These are phyloP conservation scores for Macrolepiota albuminosa DNA, from an alignment of 768 basidiomycete genomes.

Conservation along the genomic window DNA sequence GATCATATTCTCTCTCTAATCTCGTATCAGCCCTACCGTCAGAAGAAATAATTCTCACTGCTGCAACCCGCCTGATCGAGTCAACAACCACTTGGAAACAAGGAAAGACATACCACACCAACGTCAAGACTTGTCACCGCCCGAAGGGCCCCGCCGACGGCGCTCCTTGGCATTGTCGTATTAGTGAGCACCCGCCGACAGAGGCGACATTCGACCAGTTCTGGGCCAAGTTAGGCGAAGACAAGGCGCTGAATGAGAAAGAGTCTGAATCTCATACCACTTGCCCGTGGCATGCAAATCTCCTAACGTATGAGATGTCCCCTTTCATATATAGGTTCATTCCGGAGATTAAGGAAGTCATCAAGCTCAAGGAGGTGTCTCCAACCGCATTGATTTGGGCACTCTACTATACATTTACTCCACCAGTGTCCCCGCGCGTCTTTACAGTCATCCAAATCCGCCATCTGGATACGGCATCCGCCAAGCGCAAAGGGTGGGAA, in stretches of 20 bases:
- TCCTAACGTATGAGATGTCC: slow-evolving; percentile 9
- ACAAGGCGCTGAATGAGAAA: slow-evolving; percentile 67
- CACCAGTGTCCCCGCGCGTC: slow-evolving; percentile 66
- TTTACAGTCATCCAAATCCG: slow-evolving; percentile 73
- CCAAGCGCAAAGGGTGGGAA: slow-evolving; percentile 56
- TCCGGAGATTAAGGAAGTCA: slow-evolving; percentile 57
- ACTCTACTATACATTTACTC: slow-evolving; percentile 65
- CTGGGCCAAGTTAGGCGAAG: slow-evolving; percentile 61
- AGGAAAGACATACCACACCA: slow-evolving; percentile 57
- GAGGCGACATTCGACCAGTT: slow-evolving; percentile 71
- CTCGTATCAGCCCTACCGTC: slow-evolving; percentile 50
- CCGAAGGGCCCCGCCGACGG: slow-evolving; percentile 51
- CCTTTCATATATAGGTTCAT: slow-evolving; percentile 47
- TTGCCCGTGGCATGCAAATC: slow-evolving; percentile 10
- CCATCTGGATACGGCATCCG: slow-evolving; percentile 42
- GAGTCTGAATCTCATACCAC: slow-evolving; percentile 36
- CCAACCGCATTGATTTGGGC: slow-evolving; percentile 66
- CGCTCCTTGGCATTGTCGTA: slow-evolving; percentile 63
- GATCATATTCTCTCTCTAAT: not conserved
- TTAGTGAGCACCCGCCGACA: slow-evolving; percentile 59
- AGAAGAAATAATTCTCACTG: slow-evolving; percentile 50
- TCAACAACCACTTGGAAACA: slow-evolving; percentile 58
- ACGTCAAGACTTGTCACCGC: slow-evolving; percentile 51
- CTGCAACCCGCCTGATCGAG: slow-evolving; percentile 52
- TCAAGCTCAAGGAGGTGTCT: slow-evolving; percentile 58